Conservation (phyloP, 495 filamentous ascomycete species). For the Bacidia gigantensis region DNA sequence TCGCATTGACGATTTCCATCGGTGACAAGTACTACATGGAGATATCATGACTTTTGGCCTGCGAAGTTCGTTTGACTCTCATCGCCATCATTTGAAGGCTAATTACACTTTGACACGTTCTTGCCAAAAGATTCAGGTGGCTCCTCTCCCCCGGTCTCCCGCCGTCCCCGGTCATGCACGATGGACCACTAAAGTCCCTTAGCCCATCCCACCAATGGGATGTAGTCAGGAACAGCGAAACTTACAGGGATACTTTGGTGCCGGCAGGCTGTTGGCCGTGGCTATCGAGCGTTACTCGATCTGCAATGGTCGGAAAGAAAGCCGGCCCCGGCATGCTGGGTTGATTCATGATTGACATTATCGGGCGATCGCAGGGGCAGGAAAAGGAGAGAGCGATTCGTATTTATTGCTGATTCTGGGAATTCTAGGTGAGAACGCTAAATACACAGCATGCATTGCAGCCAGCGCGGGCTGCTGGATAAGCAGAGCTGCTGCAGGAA, state of each 20-base stretch:
- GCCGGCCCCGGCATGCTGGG: background rate
- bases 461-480: background rate
- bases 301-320: background rate
- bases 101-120: background rate
- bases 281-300: background rate
- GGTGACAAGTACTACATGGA: too few relatives aligned
- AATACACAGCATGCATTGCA: too few relatives aligned
- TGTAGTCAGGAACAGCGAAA: conserved; percentile 5
- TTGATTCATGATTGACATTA: background rate
- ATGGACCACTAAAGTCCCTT: background rate
- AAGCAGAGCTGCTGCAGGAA: background rate
- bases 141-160: background rate
- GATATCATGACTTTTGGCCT: too few relatives aligned
- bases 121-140: background rate
- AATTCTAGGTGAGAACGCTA: too few relatives aligned
- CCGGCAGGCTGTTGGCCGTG: background rate
- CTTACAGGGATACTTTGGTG: conserved; percentile 1
- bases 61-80: too few relatives aligned
- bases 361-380: background rate
- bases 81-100: too few relatives aligned
- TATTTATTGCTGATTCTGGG: too few relatives aligned
- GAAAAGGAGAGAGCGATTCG: background rate
- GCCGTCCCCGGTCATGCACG: background rate
- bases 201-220: conserved; percentile 1
- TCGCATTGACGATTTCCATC: background rate